A percentile compares a stretch with the other conserved stretches of the same genome.
phyloP scores from a whole-genome alignment of 352 stramenopile genomes.

The Phytopythium kandeliae region DNA sequence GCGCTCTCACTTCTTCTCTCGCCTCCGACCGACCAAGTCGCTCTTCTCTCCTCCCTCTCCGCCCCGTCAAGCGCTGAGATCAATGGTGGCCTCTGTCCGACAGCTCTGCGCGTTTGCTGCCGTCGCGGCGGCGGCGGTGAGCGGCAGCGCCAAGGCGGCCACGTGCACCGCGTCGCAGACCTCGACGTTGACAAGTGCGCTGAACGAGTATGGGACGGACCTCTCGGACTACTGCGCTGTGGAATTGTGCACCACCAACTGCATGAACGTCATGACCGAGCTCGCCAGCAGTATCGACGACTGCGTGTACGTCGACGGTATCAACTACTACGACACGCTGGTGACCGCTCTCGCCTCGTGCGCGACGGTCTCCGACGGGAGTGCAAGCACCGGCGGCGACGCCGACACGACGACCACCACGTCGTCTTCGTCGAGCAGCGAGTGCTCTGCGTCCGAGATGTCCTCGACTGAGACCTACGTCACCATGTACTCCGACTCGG shows the following conservation, averaged over 20 bases:
- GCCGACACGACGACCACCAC: neutral
- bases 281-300: neutral
- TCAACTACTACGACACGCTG: conserved; percentile 3
- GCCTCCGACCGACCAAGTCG: neutral
- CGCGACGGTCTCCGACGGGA: neutral
- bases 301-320: neutral
- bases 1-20: neutral
- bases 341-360: neutral
- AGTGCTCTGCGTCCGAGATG: neutral
- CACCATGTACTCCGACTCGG: neutral
- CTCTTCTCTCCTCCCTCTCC: neutral
- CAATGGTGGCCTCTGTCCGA: neutral
- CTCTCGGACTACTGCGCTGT: neutral
- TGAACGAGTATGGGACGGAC: neutral
- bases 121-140: neutral
- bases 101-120: neutral
- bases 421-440: neutral
- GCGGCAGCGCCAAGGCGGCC: neutral
- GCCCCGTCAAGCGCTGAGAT: no score
- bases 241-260: neutral
- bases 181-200: neutral
- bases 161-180: neutral
- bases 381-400: neutral
- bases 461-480: neutral
- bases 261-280: neutral